phyloP scores from a whole-genome alignment of 2,329 filamentous ascomycete species.

The Botrytis sinoallii region DNA sequence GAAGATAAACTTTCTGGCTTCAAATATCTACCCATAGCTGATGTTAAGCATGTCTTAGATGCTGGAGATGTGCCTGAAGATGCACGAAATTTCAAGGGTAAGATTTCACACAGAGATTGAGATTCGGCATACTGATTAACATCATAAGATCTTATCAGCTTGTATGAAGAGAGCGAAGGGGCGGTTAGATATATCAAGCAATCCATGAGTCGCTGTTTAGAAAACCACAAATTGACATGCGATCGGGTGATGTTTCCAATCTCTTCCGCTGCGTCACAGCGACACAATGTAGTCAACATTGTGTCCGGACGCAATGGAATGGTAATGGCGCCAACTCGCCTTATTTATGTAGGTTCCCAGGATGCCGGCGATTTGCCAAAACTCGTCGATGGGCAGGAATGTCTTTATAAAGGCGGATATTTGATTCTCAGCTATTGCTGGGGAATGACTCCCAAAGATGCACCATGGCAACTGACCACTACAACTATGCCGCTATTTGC shows the following conservation, averaged over 20 bases:
- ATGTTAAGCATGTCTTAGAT: not conserved
- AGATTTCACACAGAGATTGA: not conserved
- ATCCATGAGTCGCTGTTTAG: not conserved
- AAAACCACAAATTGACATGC: not conserved
- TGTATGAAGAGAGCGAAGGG: not conserved
- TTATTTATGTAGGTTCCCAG: not conserved
- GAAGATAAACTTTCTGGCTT: not conserved
- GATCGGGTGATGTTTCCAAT: not conserved
- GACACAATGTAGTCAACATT: not conserved
- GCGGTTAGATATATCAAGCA: not conserved
- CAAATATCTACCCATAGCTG: not conserved
- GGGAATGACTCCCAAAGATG: not conserved
- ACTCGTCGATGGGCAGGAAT: not conserved
- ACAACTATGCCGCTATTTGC: not conserved
- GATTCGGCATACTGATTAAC: not conserved
- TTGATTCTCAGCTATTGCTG: not conserved
- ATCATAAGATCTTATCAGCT: not conserved
- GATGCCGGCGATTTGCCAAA: not conserved
- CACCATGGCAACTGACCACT: not conserved
- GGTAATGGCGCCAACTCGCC: too few species aligned
- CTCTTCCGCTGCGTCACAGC: not conserved
- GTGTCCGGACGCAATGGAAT: not conserved
- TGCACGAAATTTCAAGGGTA: not conserved
- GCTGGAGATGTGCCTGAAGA: not conserved
- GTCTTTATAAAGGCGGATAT: not conserved